Base-by-base conservation (phyloP, 1,284 basidiomycete species). In the Naganishia albida region DNA sequence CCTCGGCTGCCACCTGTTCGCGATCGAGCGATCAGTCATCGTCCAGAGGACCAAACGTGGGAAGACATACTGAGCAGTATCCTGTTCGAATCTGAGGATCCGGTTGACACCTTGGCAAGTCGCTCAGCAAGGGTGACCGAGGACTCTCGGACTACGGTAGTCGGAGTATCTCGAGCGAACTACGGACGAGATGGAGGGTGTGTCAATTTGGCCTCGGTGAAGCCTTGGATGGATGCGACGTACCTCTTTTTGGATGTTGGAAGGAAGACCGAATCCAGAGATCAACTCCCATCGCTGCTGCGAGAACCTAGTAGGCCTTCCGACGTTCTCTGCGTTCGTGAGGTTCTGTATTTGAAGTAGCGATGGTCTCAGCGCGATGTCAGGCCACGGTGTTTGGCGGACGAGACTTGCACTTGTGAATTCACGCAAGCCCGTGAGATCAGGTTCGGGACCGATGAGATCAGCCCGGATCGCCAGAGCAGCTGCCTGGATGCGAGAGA, bases 1-100 rank as follows among this genome's bases (percentile, higher is more conserved):
- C 93, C 94, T 7, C 83, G 69, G 1, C 82, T 76, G n/a, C 93
- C 94, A 68, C 85, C 90, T 91, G 12, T 16, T 10, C 2, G 12
- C 7, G 65, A 67, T 15, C 54, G n/a, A n/a, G n/a, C 46, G 30
- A 46, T 53, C 7, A 34, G 65, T 28, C 72, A 48, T 51, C 67
- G 28, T 39, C 62, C 48, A 52, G 20, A 25, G 3, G 6, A 23
- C 23, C 12, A 15, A 15, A 3, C 13, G n/a, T 23, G 12, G 6
- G 3, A 28, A 25, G 46, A 60, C 57, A n/a, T 34, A 60, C 57
- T 60, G n/a, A 60, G 57, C 20, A 64, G 34, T 28, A 66, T 48
- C 39, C 60, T 28, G 39, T 51, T 62, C 25, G 38, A 28, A 15
- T 50, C n/a, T 12, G 42, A 42, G 7, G 51, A 56, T 30, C 70